These are phyloP conservation scores for Durusdinium trenchii DNA, from an alignment of 73 alveolate genomes.

Conservation along the genomic window DNA sequence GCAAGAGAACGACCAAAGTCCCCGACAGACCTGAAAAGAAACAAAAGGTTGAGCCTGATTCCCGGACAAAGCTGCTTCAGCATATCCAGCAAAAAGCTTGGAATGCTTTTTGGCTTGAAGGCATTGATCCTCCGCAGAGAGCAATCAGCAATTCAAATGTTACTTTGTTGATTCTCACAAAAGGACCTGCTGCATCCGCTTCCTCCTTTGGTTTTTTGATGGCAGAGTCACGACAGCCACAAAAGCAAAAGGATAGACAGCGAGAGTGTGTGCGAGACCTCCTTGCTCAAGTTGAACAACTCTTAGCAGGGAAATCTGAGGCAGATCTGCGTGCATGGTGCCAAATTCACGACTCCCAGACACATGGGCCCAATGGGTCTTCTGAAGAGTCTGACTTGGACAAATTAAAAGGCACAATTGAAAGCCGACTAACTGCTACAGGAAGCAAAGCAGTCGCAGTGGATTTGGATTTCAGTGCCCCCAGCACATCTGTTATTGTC, in stretches of 20 bases:
- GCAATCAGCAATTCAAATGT: constrained; percentile 62
- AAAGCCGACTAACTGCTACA: constrained; percentile 35
- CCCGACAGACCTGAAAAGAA: constrained; percentile 23
- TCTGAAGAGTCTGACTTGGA: constrained; percentile 29
- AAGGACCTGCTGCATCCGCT: constrained; percentile 50
- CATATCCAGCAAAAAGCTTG: constrained; percentile 55
- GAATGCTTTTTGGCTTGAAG: constrained; percentile 73
- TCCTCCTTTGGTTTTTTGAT: constrained; percentile 63
- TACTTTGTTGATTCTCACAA: constrained; percentile 38
- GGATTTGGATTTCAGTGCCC: background rate
- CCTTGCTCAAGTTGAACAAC: constrained; percentile 71
- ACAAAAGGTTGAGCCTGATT: constrained; percentile 39
- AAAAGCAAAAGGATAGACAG: constrained; percentile 70
- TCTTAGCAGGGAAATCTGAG: constrained; percentile 44
- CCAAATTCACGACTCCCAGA: constrained; percentile 43
- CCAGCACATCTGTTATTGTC: constrained; percentile 19
- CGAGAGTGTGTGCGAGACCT: constrained; percentile 61
- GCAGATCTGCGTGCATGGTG: constrained; percentile 75
- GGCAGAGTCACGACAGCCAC: constrained; percentile 44
- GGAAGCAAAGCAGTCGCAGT: constrained; percentile 53
- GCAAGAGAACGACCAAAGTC: background rate
- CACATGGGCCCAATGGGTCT: background rate
- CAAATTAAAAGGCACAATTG: constrained; percentile 1
- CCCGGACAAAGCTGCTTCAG: constrained; percentile 28
- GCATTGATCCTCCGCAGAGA: constrained; percentile 61